Evolutionary conservation across 768 basidiomycete genomes (phyloP).

Genomic region (Boletus pseudopeckii): DNA sequence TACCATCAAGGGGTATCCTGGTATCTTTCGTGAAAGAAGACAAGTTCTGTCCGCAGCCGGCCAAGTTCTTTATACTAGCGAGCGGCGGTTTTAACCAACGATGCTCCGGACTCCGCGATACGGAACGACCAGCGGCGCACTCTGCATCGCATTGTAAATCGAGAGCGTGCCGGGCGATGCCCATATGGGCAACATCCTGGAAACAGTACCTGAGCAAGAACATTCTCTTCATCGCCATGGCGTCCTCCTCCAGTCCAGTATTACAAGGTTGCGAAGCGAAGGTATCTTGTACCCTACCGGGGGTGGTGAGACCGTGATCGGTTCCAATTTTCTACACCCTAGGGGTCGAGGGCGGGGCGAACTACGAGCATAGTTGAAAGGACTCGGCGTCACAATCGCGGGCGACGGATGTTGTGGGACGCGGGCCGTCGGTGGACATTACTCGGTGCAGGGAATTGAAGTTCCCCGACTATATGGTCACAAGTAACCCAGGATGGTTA

Average conservation of each 20-base stretch:
- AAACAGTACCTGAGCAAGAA: neutral
- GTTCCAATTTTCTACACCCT: neutral
- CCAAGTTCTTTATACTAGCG: neutral
- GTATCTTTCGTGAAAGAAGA: neutral
- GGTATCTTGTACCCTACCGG: neutral
- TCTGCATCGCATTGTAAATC: neutral
- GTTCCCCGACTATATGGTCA: neutral
- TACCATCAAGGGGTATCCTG: constrained; percentile 3
- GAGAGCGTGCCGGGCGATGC: neutral
- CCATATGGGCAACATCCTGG: neutral
- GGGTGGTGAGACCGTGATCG: neutral
- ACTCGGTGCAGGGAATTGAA: neutral
- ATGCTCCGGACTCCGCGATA: neutral
- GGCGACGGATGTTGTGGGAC: too few species aligned
- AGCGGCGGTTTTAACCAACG: neutral
- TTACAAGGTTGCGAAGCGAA: neutral
- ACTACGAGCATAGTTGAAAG: neutral
- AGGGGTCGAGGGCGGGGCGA: neutral
- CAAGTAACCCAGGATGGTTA: neutral
- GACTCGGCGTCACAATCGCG: neutral
- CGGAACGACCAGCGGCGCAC: neutral
- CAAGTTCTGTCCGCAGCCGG: neutral
- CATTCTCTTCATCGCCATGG: neutral
- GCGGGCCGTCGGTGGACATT: neutral
- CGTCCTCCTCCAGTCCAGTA: neutral